Evolutionary conservation across 192 early-diverging fungal genomes (phyloP).

Genomic region (Backusella psychrophila): DNA sequence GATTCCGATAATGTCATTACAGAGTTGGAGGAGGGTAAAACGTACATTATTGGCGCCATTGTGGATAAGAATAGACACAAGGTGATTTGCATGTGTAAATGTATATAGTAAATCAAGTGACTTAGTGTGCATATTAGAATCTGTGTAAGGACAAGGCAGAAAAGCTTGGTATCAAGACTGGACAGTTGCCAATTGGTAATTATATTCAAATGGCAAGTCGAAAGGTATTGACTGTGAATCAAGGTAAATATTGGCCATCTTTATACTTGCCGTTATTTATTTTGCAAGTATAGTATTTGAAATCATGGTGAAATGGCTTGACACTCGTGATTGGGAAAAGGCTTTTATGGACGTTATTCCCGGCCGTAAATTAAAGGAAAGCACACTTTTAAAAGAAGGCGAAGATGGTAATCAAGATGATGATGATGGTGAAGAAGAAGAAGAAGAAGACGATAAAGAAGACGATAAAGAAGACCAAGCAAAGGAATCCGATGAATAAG

Average conservation of each 20-base stretch:
- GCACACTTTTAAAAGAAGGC: constrained; percentile 2
- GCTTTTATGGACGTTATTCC: constrained; percentile 93
- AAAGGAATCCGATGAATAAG: neutral
- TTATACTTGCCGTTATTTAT: neutral
- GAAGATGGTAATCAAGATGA: neutral
- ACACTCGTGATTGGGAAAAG: constrained; percentile 77
- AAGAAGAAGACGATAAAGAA: neutral
- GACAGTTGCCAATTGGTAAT: constrained; percentile 82
- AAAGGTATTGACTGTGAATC: constrained; percentile 92
- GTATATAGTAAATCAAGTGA: neutral
- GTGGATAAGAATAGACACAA: constrained; percentile 94
- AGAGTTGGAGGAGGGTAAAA: constrained; percentile 66
- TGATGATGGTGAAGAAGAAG: neutral
- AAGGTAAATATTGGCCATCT: constrained; percentile 46
- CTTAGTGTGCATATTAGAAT: constrained; percentile 23
- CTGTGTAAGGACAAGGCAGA: constrained; percentile 81
- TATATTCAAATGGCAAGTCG: constrained; percentile 79
- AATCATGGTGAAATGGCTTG: constrained; percentile 81
- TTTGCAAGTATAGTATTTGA: constrained; percentile 67
- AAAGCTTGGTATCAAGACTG: constrained; percentile 69
- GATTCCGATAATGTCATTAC: constrained; percentile 76
- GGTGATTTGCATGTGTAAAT: constrained; percentile 19
- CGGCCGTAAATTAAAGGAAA: constrained; percentile 74
- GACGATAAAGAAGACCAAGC: neutral
- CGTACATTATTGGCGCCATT: constrained; percentile 92